Evolutionary conservation across 345 rosid species (phyloP).

Genomic region (Eucalyptus coolabah): DNA sequence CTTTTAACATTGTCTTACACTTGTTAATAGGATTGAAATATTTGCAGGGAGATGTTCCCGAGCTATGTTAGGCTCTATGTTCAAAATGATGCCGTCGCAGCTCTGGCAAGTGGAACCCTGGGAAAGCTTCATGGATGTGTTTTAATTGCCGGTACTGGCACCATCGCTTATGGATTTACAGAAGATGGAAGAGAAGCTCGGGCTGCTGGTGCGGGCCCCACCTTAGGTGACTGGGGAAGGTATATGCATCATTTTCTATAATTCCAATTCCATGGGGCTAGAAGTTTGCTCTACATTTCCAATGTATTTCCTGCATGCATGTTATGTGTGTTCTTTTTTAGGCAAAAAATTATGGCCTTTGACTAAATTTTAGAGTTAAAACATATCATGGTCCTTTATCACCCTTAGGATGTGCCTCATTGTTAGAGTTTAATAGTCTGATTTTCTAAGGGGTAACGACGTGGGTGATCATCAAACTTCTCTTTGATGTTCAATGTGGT

Average conservation of each 20-base stretch:
- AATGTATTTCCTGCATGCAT: neutral
- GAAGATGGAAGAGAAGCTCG: conserved; percentile 91
- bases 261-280: neutral
- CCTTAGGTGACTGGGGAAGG: conserved; percentile 98
- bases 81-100: conserved; percentile 89
- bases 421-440: neutral
- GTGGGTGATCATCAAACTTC: neutral
- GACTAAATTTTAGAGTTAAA: neutral
- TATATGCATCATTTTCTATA: neutral
- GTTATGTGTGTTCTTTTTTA: neutral
- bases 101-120: conserved; percentile 89
- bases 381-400: neutral
- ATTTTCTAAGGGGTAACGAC: neutral
- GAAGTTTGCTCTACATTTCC: neutral
- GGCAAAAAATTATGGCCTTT: neutral
- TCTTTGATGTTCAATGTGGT: neutral
- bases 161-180: conserved; percentile 81
- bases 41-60: conserved; percentile 67
- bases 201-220: conserved; percentile 92
- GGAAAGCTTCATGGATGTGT: conserved; percentile 98
- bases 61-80: conserved; percentile 65
- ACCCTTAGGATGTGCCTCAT: neutral
- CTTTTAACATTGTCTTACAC: neutral
- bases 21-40: neutral
- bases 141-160: conserved; percentile 89